Evolutionary conservation across 2,329 filamentous ascomycete species (phyloP), one percentile per base, ranked within the genome.

Genomic region (Fusarium begoniae): DNA sequence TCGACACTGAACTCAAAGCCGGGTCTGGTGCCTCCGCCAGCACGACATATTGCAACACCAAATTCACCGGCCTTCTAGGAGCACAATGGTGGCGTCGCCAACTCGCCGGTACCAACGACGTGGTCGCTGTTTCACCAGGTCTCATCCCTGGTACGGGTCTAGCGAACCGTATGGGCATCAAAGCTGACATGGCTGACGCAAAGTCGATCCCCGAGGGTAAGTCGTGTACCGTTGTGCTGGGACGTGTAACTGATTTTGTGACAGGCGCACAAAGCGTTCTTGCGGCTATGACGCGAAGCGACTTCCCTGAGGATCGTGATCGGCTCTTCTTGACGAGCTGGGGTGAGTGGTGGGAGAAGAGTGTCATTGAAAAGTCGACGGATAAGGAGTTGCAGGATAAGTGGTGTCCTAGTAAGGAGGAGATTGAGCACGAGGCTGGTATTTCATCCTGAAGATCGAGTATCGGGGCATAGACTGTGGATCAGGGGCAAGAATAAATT

Each of bases 31-130:
- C 78, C 0, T 73, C 78, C 1, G 71, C 55, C 0, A 47, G 53
- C 5, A 68, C 55, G 0, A 79, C 84, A 14, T 89, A 89, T 69
- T 28, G 72, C 14, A 80, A 82, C 45, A 84, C 83, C 68, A 89
- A 89, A 72, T 89, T 89, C 64, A 80, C 84, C 2, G 86, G 87
- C 69, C 82, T 89, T 0, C 83, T 89, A 2, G 82, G 82, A 12
- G 86, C 87, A 3, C 87, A 89, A 54, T 89, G 87, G 87, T 89
- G 87, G 88, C 86, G 86, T 5, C 86, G 87, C 8, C 81, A 88
- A 71, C 83, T 89, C n/a, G 63, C 73, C 1, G 84, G 80, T 30
- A 79, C 81, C 32, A 86, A 83, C 75, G 74, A 79, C 10, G 84
- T 89, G 26, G 83, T 89, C 10, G 87, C 87, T 17, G 87, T 88